Base-by-base conservation (phyloP, 805 yeast genomes). In the Lipomyces lipofer region DNA sequence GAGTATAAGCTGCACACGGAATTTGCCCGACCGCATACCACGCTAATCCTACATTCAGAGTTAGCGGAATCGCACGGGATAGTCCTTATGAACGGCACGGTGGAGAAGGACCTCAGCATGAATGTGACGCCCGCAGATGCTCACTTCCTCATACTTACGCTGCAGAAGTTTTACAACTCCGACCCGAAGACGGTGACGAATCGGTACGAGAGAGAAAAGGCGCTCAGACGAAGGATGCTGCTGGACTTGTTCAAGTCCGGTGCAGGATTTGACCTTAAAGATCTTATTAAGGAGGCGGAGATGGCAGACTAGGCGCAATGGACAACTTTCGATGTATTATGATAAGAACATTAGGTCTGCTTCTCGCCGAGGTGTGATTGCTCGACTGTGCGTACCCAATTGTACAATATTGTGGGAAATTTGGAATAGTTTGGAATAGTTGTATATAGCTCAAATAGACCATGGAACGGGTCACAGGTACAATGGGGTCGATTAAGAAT, bases 21-120 rank as follows among this genome's bases (percentile, higher is more conserved):
- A 67, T 94, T 77, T 70, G 96, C 99, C 8, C 85, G 88, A 67
- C 98, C 99, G 0, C 98, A 94, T 70, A 89, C 97, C 0, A 88
- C 96, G 0, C 75, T 94, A 59, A 81, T 83, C 70, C 86, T 92
- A 75, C 97, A 92, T 72, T 81, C 84, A 42, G 97, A 94, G 52
- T 72, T 92, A 47, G 73, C 68, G 5, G 70, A 65, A 12, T 76
- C 77, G 13, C 84, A 87, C 58, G 82, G 76, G 0, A 54, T 88
- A 0, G 88, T 88, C 0, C 73, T 94, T 61, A 87, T 91, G 95
- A 90, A 90, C 62, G 96, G 97, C 1, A 78, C 77, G 32, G 82
- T 90, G 2, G 96, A 90, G 66, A 72, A 75, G 47, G 91, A 88
- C 50, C n/a, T n/a, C n/a, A n/a, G n/a, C n/a, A 47, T 54, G 52